These are phyloP conservation scores for Elsinoe necatrix DNA, from an alignment of 2,329 filamentous ascomycete genomes.

Conservation along the genomic window DNA sequence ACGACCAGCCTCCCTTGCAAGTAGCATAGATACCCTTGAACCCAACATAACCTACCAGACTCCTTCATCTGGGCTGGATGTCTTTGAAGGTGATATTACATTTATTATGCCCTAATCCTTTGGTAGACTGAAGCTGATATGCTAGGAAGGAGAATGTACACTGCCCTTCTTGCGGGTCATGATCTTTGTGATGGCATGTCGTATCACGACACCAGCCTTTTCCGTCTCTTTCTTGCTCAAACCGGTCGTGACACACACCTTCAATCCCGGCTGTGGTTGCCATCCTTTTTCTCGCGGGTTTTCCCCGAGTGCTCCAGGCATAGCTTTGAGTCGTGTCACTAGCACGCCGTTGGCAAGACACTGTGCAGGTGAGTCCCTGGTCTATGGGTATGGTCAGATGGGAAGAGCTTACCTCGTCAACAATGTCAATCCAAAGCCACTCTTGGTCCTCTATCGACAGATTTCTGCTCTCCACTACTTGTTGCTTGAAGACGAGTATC, in stretches of 20 bases:
- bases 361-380: conserved; percentile 39
- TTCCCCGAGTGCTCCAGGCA: conserved; percentile 52
- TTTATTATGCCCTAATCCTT: background rate
- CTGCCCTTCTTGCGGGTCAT: conserved; percentile 45
- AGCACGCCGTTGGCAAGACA: conserved; percentile 79
- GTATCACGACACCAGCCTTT: conserved; percentile 78
- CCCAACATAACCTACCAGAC: background rate
- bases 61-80: background rate
- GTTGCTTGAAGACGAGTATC: conserved; percentile 72
- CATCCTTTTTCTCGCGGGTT: conserved; percentile 58
- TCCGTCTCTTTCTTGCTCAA: conserved; percentile 92
- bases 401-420: conserved; percentile 71
- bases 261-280: conserved; percentile 70
- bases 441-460: conserved; percentile 72
- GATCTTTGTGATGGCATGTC: conserved; percentile 90
- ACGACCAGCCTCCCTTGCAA: background rate
- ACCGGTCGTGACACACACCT: conserved; percentile 81
- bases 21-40: background rate
- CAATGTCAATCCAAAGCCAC: conserved; percentile 73
- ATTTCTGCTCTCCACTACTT: conserved; percentile 64
- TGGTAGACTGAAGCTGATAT: background rate
- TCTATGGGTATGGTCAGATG: background rate
- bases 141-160: conserved; percentile 11
- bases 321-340: conserved; percentile 75
- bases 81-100: background rate